Base-by-base conservation (phyloP, 2,329 filamentous ascomycete species). In the Colletotrichum sojae region DNA sequence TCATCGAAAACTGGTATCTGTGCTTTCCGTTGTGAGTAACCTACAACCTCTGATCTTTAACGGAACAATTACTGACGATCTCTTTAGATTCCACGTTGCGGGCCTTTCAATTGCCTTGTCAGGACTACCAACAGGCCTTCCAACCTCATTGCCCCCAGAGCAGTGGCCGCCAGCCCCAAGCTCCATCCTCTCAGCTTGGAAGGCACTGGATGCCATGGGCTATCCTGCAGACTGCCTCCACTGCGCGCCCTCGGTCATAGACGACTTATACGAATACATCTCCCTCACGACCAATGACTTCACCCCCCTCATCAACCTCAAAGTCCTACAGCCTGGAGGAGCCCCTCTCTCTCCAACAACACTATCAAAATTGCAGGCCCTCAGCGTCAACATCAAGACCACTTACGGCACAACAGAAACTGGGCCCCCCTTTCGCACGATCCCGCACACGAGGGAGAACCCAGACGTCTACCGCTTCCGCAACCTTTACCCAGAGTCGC, bases 111-210 rank as follows among this genome's bases (percentile, higher is more conserved):
- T 64, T 1, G 53, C 48, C 2, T 16, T 68, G 25, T 68, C 65
- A 0, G 65, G 65, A 6, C 46, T 68, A 3, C 65, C 65, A 10
- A 58, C 45, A 12, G 65, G 65, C 2, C 60, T 68, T 12, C 65
- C 60, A 8, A 68, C 65, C 1, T 27, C 65, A 6, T 18, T 68
- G 13, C 60, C 65, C 0, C 65, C 65, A 3, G 46, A 25, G 6
- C 18, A 68, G 4, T 68, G 65, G 65, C 65, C 65, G 12, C 65
- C 65, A n/a, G 60, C 65, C 16, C 65, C 65, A 15, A 68, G 65
- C 10, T 57, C 65, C 16, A 58, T 68, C 27, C 60, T 68, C 16
- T 18, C 48, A 4, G 65, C 65, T 3, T 68, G 65, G 65, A 58
- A 39, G 8, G 20, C 20, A 5, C 40, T 68, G 15, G 40, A 57